Conservation (phyloP, 2,329 filamentous ascomycete genomes). For the Penicillium verrucosum region DNA sequence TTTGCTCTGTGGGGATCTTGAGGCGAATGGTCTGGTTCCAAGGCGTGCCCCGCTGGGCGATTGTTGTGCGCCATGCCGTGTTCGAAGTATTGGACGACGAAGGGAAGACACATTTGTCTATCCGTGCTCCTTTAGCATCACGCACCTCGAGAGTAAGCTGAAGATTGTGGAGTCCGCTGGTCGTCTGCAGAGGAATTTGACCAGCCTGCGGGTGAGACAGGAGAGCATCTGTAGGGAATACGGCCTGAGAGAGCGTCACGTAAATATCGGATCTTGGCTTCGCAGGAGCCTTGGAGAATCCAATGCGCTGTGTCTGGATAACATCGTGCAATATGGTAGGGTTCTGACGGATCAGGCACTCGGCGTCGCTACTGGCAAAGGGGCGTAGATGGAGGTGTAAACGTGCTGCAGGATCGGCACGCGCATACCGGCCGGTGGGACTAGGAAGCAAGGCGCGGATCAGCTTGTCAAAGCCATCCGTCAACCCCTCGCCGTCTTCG, state of each 20-base stretch:
- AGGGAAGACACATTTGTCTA: conserved; percentile 83
- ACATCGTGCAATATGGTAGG: conserved; percentile 84
- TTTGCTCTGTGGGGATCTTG: conserved; percentile 72
- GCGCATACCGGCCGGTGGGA: conserved; percentile 69
- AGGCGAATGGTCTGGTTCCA: conserved; percentile 90
- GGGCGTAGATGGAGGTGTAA: conserved; percentile 75
- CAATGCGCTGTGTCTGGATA: conserved; percentile 79
- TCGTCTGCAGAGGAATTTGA: conserved; percentile 69
- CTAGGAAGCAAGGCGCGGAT: conserved; percentile 72
- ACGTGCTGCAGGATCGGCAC: conserved; percentile 68
- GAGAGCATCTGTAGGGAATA: conserved; percentile 65
- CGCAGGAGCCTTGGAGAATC: conserved; percentile 87
- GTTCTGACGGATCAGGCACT: conserved; percentile 76
- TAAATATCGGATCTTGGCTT: conserved; percentile 93
- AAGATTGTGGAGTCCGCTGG: conserved; percentile 67
- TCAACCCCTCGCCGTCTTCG: conserved; percentile 57
- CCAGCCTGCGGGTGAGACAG: conserved; percentile 71
- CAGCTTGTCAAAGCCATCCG: conserved; percentile 69
- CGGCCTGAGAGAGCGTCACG: conserved; percentile 74
- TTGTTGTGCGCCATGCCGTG: conserved; percentile 85
- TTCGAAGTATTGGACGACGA: conserved; percentile 75
- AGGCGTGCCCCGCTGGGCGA: conserved; percentile 70
- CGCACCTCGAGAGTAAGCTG: conserved; percentile 89
- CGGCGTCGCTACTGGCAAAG: conserved; percentile 74
- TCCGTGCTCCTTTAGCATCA: conserved; percentile 70